Conservation (phyloP, 192 early-diverging fungal genomes). For the Linnemannia zychae region DNA sequence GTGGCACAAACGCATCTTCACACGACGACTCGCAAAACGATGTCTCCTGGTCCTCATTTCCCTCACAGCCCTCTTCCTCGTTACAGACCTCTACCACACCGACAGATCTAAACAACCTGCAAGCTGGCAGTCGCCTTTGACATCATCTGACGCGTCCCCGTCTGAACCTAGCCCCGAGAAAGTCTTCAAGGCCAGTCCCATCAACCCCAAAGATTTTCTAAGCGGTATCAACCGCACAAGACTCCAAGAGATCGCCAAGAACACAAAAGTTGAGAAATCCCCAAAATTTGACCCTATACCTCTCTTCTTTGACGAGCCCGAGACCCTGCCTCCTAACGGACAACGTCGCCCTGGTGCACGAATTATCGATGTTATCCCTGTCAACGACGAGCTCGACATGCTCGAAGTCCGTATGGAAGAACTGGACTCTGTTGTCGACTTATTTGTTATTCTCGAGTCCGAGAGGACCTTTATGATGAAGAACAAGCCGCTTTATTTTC, state of each 20-base stretch:
- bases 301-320: not conserved
- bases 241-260: not conserved
- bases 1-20: not conserved
- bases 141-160: not conserved
- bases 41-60: not conserved
- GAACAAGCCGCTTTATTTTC: constrained; percentile 59
- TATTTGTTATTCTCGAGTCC: constrained; percentile 69
- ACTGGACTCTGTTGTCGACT: constrained; percentile 66
- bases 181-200: not conserved
- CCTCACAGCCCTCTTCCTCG: not conserved
- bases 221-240: not conserved
- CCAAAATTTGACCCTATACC: not conserved
- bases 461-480: constrained; percentile 64
- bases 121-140: not conserved
- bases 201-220: not conserved
- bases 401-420: constrained; percentile 61
- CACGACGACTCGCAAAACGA: not conserved
- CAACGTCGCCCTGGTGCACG: not conserved
- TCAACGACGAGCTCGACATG: constrained; percentile 72
- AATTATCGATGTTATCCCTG: constrained; percentile 67
- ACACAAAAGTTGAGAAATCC: not conserved
- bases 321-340: not conserved
- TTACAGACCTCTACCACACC: not conserved
- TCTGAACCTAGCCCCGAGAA: not conserved
- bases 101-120: not conserved